phyloP scores from a whole-genome alignment of 768 basidiomycete genomes.

The Boletus pseudo-olivaceus region DNA sequence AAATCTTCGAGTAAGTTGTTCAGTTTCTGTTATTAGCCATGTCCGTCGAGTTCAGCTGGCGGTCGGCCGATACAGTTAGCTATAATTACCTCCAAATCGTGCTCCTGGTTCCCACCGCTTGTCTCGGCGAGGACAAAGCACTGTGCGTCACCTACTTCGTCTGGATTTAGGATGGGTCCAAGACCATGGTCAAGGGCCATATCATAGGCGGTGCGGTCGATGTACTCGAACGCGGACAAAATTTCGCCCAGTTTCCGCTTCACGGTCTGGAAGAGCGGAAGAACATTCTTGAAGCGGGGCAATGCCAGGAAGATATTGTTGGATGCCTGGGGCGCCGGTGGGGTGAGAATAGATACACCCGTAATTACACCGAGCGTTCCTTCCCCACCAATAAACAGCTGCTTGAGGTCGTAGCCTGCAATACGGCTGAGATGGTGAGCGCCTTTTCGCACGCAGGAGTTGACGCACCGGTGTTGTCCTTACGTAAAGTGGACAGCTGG shows the following conservation, averaged over 20 bases:
- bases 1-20: slow-evolving; percentile 72
- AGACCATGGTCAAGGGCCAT: slow-evolving; percentile 82
- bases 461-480: slow-evolving; percentile 89
- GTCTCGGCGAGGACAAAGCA: slow-evolving; percentile 95
- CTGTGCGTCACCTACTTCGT: slow-evolving; percentile 72
- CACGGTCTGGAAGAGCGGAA: slow-evolving; percentile 77
- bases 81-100: slow-evolving; percentile 80
- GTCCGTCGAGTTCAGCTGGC: slow-evolving; percentile 5
- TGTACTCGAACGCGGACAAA: slow-evolving; percentile 95
- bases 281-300: slow-evolving; percentile 81
- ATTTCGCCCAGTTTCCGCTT: slow-evolving; percentile 89
- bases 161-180: slow-evolving; percentile 67
- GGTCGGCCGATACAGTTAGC: slow-evolving; percentile 3
- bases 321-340: slow-evolving; percentile 74
- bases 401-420: slow-evolving; percentile 94
- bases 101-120: slow-evolving; percentile 86
- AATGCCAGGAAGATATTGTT: slow-evolving; percentile 92
- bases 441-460: not conserved
- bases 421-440: not conserved
- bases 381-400: slow-evolving; percentile 96
- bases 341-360: slow-evolving; percentile 90
- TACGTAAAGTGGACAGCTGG: slow-evolving; percentile 84
- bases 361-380: slow-evolving; percentile 96
- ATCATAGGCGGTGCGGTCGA: slow-evolving; percentile 83
- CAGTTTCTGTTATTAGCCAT: slow-evolving; percentile 69